These are phyloP conservation scores for Tulasnella sp. DNA, from an alignment of 768 basidiomycete genomes.

Conservation along the genomic window DNA sequence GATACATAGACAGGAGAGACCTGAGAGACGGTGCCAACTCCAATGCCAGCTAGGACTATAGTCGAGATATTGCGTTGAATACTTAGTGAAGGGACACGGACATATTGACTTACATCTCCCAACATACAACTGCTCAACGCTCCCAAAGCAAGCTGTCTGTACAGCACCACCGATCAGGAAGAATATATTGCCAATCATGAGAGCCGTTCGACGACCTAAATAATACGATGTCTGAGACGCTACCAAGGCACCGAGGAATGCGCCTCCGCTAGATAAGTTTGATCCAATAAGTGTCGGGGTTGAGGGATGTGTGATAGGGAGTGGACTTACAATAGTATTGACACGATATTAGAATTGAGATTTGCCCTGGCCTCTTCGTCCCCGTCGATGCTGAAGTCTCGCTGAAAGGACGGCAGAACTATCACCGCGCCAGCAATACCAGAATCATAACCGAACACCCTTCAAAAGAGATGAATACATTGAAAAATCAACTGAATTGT, in stretches of 20 bases:
- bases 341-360: conserved; percentile 10
- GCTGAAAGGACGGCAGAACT: conserved; percentile 12
- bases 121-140: conserved; percentile 1
- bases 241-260: conserved; percentile 8
- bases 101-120: conserved; percentile 4
- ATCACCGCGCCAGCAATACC: conserved; percentile 12
- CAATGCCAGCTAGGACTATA: conserved; percentile 10
- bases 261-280: conserved; percentile 9
- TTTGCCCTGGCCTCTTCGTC: not conserved
- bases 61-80: not conserved
- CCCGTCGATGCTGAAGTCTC: conserved; percentile 3
- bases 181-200: conserved; percentile 10
- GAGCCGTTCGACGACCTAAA: conserved; percentile 1
- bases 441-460: conserved; percentile 12
- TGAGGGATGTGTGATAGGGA: too few species aligned
- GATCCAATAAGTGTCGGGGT: too few species aligned
- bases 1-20: conserved; percentile 9
- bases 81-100: not conserved
- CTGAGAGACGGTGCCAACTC: conserved; percentile 11
- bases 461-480: not conserved
- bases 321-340: conserved; percentile 7
- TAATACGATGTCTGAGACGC: conserved; percentile 1
- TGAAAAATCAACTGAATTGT: not conserved
- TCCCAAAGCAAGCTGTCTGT: not conserved
- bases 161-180: conserved; percentile 4